Evolutionary conservation across 2,329 filamentous ascomycete species (phyloP), one percentile per base, ranked within the genome.

Genomic region (Acephala macrosclerotiorum): DNA sequence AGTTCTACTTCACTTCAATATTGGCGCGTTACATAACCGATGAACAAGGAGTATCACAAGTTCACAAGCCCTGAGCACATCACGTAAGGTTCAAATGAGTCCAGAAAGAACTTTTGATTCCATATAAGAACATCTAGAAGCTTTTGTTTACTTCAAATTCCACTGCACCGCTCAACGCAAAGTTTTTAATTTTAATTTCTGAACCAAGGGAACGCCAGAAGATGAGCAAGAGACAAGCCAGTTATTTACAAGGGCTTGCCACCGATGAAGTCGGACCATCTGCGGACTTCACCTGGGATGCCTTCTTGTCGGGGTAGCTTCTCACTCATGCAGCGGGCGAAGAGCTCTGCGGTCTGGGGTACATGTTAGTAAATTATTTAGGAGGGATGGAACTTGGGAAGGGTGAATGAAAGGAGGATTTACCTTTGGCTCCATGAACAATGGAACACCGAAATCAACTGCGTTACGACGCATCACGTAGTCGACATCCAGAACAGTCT

Each of bases 391-490:
- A 40, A n/a, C n/a, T 33, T 33, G 55, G 8, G 25, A 38, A 7
- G 33, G 18, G 18, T 55, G 51, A 35, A 26, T 20, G 26, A 18
- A 61, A 29, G 60, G 58, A 16, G 61, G 61, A 63, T 88, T 83
- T 84, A 96, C 94, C 90, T 96, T 95, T 62, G 94, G 93, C 84
- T 98, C 95, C 94, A 97, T 97, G 80, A 99, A 98, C 64, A 99
- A 85, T 58, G 96, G 96, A 36, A 98, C 94, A 73, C 95, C 95
- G 79, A 99, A 99, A 82, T 99, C 96, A 64, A 99, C 96, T 33
- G 96, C 96, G 77, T 99, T 99, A 78, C 96, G 89, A 76, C 96
- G 89, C 95, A 98, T 98, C 64, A 99, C 94, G 76, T 99, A 99
- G 83, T 99, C 94, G 76, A 96, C 93, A 77, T 99, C 96, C 68